phyloP scores from a whole-genome alignment of 2,329 filamentous ascomycete species.

The Falciphora oryzae region DNA sequence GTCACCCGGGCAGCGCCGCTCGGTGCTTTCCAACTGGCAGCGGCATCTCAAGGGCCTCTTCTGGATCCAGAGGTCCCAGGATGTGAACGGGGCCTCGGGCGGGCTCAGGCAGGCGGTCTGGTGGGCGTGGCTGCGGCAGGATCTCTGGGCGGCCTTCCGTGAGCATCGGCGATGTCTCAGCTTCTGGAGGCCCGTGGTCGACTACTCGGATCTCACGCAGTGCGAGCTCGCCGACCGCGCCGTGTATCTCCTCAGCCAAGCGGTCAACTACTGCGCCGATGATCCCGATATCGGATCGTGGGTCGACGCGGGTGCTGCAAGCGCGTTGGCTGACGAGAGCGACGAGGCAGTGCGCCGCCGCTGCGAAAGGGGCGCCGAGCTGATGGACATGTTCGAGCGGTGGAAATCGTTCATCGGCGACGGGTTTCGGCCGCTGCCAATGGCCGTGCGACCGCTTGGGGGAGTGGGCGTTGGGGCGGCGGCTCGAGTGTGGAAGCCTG shows the following conservation, averaged over 20 bases:
- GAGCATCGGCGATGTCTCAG: constrained; percentile 50
- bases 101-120: constrained; percentile 53
- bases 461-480: neutral
- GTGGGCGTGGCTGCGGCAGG: constrained; percentile 64
- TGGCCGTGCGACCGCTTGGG: constrained; percentile 12
- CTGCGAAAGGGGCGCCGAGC: constrained; percentile 9
- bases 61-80: constrained; percentile 58
- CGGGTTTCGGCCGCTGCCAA: constrained; percentile 35
- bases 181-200: constrained; percentile 47
- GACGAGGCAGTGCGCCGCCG: constrained; percentile 1
- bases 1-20: neutral
- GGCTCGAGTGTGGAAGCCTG: constrained; percentile 30
- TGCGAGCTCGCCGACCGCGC: constrained; percentile 44
- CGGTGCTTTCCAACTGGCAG: constrained; percentile 39
- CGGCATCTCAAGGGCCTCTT: constrained; percentile 59
- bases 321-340: neutral
- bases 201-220: constrained; percentile 35
- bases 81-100: constrained; percentile 53
- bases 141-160: constrained; percentile 58
- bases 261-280: constrained; percentile 38
- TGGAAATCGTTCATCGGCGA: constrained; percentile 28
- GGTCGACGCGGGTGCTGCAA: neutral
- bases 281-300: neutral
- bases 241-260: constrained; percentile 44
- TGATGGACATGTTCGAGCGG: constrained; percentile 21